Evolutionary conservation across 345 rosid genomes (phyloP), one percentile per base, ranked within the genome.

Genomic region (Raphanus sativus): DNA sequence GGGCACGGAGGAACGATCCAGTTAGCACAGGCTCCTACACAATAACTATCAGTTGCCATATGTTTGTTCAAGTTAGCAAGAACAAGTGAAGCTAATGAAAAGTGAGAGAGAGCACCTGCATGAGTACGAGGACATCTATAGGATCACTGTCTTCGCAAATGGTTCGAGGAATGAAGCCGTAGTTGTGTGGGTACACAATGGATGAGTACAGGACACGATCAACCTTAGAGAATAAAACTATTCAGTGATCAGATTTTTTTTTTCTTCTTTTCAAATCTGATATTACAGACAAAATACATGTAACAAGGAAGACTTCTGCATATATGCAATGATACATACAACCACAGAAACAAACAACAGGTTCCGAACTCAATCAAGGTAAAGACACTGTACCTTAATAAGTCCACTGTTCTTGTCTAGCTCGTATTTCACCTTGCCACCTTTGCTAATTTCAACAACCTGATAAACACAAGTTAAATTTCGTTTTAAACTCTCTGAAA

Each of bases 71-170:
- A 33, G 8, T 58, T 59, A 32, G 10, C 1, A 42, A 33, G 42
- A 73, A n/a, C 56, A 17, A 56, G 3, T 56, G 8, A 71, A 2
- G 13, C 65, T 33, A 45, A 60, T 1, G 5, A 36, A 73, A 26
- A 36, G 74, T 36, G 60, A 3, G 30, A 73, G 8, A 52, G 16
- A 50, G 56, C 82, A 91, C 99, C 97, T 95, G 99, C 99, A 95
- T 95, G 77, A 92, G 88, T 72, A 95, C 70, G 78, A 95, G 87
- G 64, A 95, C 99, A 82, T 95, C 98, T 83, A 95, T 91, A 21
- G 99, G 99, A 81, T 95, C 99, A 77, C 94, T 89, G 77, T 95
- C 99, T 83, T 95, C 99, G 72, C 99, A 95, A 55, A 95, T 70
- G 63, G 99, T 92, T 60, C 98, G 86, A 0, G 99, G 99, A 34